Evolutionary conservation across 192 early-diverging fungal species (phyloP).

Genomic region (Rhizophagus clarus): DNA sequence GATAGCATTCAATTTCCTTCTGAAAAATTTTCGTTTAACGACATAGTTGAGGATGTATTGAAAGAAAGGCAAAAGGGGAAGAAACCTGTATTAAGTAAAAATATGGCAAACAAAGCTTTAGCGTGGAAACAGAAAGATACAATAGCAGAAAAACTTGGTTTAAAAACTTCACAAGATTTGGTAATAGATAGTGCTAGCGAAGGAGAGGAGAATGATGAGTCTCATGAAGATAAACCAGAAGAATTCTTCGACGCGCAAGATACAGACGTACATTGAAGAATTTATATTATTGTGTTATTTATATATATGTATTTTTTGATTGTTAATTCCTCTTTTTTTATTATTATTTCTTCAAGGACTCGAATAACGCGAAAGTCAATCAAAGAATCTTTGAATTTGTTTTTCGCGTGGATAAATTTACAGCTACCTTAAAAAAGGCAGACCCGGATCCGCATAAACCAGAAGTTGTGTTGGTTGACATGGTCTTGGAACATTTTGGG

Average conservation of each 20-base stretch:
- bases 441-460: slow-evolving; percentile 40
- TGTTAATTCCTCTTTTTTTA: not conserved
- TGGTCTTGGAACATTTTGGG: slow-evolving; percentile 70
- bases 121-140: slow-evolving; percentile 13
- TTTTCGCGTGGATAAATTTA: slow-evolving; percentile 72
- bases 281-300: too few species aligned
- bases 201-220: slow-evolving; percentile 35
- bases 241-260: slow-evolving; percentile 62
- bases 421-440: slow-evolving; percentile 64
- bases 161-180: slow-evolving; percentile 14
- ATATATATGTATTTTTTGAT: not conserved
- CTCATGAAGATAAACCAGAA: slow-evolving; percentile 35
- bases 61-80: not conserved
- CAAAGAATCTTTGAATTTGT: slow-evolving; percentile 58
- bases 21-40: not conserved
- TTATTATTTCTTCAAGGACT: slow-evolving; percentile 16
- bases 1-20: not conserved
- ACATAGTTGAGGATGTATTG: not conserved
- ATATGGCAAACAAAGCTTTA: not conserved
- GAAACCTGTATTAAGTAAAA: not conserved
- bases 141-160: slow-evolving; percentile 30
- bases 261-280: slow-evolving; percentile 28
- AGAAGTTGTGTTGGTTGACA: slow-evolving; percentile 62
- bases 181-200: slow-evolving; percentile 43
- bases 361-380: slow-evolving; percentile 34